Evolutionary conservation across 768 basidiomycete genomes (phyloP).

Genomic region (Leccinum incarnatum): DNA sequence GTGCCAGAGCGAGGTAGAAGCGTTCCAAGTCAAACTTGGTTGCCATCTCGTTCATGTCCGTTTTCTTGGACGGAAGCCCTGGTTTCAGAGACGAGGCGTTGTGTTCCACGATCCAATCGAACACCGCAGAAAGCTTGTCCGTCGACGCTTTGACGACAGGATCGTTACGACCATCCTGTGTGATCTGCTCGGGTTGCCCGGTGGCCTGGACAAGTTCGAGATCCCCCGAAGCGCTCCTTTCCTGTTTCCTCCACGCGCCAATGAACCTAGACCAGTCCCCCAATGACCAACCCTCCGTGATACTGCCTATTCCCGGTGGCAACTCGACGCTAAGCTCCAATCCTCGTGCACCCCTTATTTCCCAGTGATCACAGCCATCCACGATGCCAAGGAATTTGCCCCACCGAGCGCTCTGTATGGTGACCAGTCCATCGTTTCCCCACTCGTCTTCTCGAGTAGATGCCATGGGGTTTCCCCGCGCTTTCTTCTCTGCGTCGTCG

Average conservation of each 20-base stretch:
- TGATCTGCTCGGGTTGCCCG: conserved; percentile 15
- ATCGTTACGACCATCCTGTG: conserved; percentile 41
- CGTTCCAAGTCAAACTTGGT: conserved; percentile 78
- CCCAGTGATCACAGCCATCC: conserved; percentile 95
- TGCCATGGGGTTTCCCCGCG: conserved; percentile 45
- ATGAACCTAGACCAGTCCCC: conserved; percentile 64
- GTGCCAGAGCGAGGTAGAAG: conserved; percentile 85
- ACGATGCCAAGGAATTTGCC: conserved; percentile 92
- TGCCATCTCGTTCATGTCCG: conserved; percentile 48
- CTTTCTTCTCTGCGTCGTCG: conserved; percentile 74
- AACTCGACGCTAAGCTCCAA: conserved; percentile 63
- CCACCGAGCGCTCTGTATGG: conserved; percentile 91
- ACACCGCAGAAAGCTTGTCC: conserved; percentile 67
- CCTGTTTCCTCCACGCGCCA: conserved; percentile 57
- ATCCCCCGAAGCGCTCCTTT: conserved; percentile 40
- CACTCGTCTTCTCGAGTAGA: conserved; percentile 45
- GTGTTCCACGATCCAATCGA: conserved; percentile 79
- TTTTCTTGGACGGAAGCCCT: conserved; percentile 16
- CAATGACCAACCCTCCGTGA: conserved; percentile 40
- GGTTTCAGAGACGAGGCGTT: conserved; percentile 24
- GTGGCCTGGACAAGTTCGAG: conserved; percentile 28
- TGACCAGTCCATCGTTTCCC: conserved; percentile 93
- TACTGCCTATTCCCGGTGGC: conserved; percentile 47
- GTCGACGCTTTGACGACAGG: conserved; percentile 64
- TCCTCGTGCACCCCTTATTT: conserved; percentile 86